Evolutionary conservation across 2,329 filamentous ascomycete genomes (phyloP).

Genomic region (Diplocarpon rosae): DNA sequence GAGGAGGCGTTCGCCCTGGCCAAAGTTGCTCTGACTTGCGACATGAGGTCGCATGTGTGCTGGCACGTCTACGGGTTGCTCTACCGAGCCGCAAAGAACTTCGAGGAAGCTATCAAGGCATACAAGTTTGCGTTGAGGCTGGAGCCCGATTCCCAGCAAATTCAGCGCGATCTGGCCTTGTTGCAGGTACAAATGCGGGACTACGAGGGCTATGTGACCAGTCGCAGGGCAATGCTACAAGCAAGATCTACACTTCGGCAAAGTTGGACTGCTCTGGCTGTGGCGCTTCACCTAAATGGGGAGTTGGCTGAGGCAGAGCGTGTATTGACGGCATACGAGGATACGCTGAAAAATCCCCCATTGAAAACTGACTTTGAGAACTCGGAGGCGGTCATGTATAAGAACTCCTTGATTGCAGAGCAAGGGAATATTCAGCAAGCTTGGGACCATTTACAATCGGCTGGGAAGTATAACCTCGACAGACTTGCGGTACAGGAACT

Average conservation of each 20-base stretch:
- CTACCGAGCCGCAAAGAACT: conserved; percentile 91
- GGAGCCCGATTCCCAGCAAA: conserved; percentile 89
- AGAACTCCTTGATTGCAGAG: conserved; percentile 89
- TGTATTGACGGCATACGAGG: conserved; percentile 83
- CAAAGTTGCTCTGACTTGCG: conserved; percentile 83
- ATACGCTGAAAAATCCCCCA: conserved; percentile 75
- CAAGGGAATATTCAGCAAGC: conserved; percentile 73
- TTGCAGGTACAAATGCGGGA: conserved; percentile 96
- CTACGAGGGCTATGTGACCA: conserved; percentile 86
- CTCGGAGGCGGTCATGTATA: conserved; percentile 89
- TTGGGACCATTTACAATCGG: conserved; percentile 71
- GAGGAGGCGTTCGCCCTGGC: conserved; percentile 91
- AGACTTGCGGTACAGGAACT: conserved; percentile 76
- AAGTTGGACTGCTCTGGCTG: conserved; percentile 95
- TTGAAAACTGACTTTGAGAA: conserved; percentile 77
- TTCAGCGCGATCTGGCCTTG: conserved; percentile 84
- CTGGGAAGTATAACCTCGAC: conserved; percentile 70
- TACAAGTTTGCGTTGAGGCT: conserved; percentile 92
- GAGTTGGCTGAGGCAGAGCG: conserved; percentile 80
- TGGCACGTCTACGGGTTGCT: conserved; percentile 98
- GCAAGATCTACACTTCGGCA: conserved; percentile 70
- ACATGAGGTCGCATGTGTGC: conserved; percentile 99
- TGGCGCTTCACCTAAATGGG: conserved; percentile 85
- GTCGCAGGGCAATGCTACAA: conserved; percentile 77
- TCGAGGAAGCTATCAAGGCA: conserved; percentile 97